Evolutionary conservation across 1,139 yeast species (phyloP), one percentile per base, ranked within the genome.

Genomic region (Geotrichum aggregatum): DNA sequence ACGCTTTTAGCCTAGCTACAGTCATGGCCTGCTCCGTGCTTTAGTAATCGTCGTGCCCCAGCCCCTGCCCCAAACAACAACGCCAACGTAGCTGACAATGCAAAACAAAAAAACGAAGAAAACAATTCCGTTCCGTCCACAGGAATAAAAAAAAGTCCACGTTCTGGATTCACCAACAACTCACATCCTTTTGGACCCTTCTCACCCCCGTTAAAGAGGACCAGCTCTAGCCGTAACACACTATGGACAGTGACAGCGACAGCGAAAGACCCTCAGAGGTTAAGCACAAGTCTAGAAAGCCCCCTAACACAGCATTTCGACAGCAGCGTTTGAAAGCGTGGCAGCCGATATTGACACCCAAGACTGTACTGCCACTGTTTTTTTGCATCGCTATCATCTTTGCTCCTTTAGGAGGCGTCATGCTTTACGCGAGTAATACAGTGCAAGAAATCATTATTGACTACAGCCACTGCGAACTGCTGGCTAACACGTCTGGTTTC

Each of bases 381-480:
- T 67, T 91, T 46, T 69, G 76, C 10, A 76, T 92, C 48, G 94
- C 96, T 3, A 75, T 87, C n/a, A 73, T 92, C 11, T 87, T 91
- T 65, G 87, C 91, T 14, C 95, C 97, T 7, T 76, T 92, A 44
- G 98, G 98, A 31, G 98, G 91, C 1, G 91, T 86, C 56, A 82
- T 92, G 81, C 76, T 92, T 68, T 83, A 83, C 57, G 94, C 96
- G 3, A 78, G 92, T n/a, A 74, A 79, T 56, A 73, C 75, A 57
- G 84, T 88, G 3, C 85, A 89, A 67, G 96, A 92, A 63, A 64
- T 92, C 41, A 77, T 79, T 16, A 84, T 92, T 55, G 94, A 88
- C 62, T 92, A 92, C 68, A 77, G 89, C 22, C 80, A 82, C 54
- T 92, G 98, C 73, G 79, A 77, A 56, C 63, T 63, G 8, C 62